A percentile compares a stretch with the other conserved stretches of the same genome.
These are phyloP conservation scores for Saccharomyces jurei DNA, from an alignment of 805 yeast species.

Conservation along the genomic window DNA sequence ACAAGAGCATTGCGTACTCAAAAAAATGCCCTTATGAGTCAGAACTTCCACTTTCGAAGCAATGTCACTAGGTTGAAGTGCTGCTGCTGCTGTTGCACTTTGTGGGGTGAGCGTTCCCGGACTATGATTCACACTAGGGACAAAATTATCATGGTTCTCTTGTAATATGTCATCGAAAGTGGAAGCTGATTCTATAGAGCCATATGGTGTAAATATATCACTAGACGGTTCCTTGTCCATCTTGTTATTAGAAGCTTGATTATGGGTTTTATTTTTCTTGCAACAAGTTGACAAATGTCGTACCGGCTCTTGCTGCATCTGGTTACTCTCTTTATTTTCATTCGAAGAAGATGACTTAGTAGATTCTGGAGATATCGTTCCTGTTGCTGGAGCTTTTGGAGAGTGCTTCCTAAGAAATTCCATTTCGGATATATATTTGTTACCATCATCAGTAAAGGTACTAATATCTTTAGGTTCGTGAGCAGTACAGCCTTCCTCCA, in stretches of 20 bases:
- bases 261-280: not conserved
- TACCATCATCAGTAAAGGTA: not conserved
- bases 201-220: not conserved
- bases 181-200: not conserved
- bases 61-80: not conserved
- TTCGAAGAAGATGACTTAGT: not conserved
- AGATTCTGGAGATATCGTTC: constrained; percentile 1
- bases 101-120: not conserved
- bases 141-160: constrained; percentile 1
- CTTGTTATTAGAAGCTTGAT: not conserved
- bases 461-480: not conserved
- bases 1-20: constrained; percentile 30
- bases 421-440: not conserved
- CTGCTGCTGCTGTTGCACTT: not conserved
- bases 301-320: not conserved
- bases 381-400: not conserved
- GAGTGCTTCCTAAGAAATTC: not conserved
- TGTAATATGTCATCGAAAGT: constrained; percentile 2
- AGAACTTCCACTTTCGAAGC: constrained; percentile 24
- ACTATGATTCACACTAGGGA: not conserved
- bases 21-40: constrained; percentile 27
- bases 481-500: constrained; percentile 8
- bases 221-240: not conserved
- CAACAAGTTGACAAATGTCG: not conserved
- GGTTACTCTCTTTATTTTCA: not conserved